Conservation (phyloP, 2,329 filamentous ascomycete genomes). For the Fusarium sp. region DNA sequence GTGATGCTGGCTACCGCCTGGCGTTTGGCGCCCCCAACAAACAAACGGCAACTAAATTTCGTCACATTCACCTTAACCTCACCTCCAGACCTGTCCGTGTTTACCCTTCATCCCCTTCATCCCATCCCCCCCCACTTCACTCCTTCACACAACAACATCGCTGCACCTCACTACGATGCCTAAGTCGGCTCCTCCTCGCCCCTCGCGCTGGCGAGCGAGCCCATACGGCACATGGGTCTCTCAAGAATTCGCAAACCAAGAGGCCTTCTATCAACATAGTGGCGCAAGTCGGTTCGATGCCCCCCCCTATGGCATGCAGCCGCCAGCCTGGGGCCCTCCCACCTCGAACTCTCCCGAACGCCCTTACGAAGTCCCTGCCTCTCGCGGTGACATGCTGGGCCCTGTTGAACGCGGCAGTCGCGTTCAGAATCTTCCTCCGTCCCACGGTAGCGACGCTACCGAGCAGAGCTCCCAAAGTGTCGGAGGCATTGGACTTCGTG, state of each 20-base stretch:
- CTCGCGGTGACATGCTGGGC: background rate
- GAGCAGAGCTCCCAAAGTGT: background rate
- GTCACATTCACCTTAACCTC: background rate
- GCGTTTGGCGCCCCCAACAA: background rate
- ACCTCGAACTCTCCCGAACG: background rate
- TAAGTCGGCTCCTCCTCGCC: background rate
- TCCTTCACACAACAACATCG: background rate
- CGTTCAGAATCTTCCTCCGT: background rate
- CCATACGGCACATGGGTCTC: slow-evolving; percentile 1
- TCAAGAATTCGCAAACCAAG: background rate
- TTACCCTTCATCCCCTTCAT: background rate
- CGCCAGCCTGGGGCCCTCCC: background rate
- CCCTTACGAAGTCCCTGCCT: background rate
- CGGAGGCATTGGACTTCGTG: too few relatives aligned
- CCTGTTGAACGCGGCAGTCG: too few relatives aligned
- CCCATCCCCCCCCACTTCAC: background rate
- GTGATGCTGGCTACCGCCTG: background rate
- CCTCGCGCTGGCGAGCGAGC: background rate
- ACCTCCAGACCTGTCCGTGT: background rate
- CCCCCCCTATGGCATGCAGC: background rate
- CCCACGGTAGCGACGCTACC: background rate
- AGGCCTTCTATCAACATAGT: background rate
- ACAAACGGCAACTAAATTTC: background rate
- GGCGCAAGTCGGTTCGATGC: background rate
- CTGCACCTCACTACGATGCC: background rate